A percentile compares a stretch with the other conserved stretches of the same genome.
These are phyloP conservation scores for Seminavis robusta DNA, from an alignment of 108 stramenopile species.

Conservation along the genomic window DNA sequence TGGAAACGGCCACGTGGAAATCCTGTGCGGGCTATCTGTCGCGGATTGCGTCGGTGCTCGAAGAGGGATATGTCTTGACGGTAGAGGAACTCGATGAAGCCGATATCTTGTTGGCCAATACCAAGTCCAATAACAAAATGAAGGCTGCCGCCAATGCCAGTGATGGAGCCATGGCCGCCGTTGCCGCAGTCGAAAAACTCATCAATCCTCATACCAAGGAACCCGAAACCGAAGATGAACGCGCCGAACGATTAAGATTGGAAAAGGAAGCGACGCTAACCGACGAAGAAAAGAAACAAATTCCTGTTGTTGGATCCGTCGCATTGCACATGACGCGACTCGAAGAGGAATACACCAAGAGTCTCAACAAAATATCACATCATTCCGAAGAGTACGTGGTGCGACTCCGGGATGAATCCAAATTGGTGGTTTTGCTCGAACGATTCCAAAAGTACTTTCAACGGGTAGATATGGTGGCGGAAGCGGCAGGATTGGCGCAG, in stretches of 20 bases:
- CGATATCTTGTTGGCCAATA: constrained; percentile 55
- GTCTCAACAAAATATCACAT: constrained; percentile 88
- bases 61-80: constrained; percentile 71
- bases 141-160: constrained; percentile 53
- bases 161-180: constrained; percentile 71
- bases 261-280: constrained; percentile 78
- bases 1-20: constrained; percentile 93
- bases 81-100: constrained; percentile 48
- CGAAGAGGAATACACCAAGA: constrained; percentile 96
- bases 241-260: constrained; percentile 77
- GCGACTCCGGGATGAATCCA: constrained; percentile 88
- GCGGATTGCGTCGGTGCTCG: constrained; percentile 74
- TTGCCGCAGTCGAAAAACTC: constrained; percentile 74
- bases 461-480: constrained; percentile 54
- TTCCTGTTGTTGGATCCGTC: constrained; percentile 89
- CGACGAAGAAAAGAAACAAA: constrained; percentile 67
- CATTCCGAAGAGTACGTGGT: constrained; percentile 91
- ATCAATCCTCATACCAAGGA: constrained; percentile 84
- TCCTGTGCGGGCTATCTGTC: constrained; percentile 79
- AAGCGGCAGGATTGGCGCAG: constrained; percentile 78
- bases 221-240: constrained; percentile 76
- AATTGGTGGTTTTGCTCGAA: constrained; percentile 72
- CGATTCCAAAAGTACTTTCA: constrained; percentile 81
- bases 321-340: constrained; percentile 80
- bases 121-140: constrained; percentile 45